Conservation (phyloP, 345 rosid genomes). For the Bruguiera parviflora region DNA sequence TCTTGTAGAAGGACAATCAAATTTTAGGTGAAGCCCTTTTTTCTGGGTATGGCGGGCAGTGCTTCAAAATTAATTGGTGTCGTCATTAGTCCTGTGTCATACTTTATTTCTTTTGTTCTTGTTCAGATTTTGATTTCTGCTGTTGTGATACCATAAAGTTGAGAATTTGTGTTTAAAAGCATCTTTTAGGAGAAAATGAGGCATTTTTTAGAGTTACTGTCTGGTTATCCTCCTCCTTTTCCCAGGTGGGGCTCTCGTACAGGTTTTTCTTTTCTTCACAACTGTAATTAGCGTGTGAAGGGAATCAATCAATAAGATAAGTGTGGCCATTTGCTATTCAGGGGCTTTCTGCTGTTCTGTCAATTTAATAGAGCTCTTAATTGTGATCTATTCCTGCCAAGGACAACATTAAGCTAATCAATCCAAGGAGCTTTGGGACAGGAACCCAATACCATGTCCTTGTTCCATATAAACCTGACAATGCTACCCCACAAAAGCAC, state of each 20-base stretch:
- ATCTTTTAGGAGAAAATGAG: not conserved
- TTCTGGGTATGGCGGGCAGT: conserved; percentile 36
- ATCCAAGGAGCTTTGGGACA: not conserved
- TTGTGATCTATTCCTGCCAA: conserved; percentile 11
- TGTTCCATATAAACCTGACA: not conserved
- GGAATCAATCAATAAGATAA: conserved; percentile 8
- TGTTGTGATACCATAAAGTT: too few relatives aligned
- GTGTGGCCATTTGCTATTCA: not conserved
- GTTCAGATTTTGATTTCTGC: conserved; percentile 3
- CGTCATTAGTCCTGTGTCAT: conserved; percentile 11
- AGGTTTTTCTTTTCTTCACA: conserved; percentile 1
- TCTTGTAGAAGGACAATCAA: conserved; percentile 2
- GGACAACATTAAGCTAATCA: conserved; percentile 10
- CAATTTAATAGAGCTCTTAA: not conserved
- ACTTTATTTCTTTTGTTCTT: not conserved
- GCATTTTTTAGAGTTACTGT: conserved; percentile 3
- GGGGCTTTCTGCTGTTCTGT: conserved; percentile 6
- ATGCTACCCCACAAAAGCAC: not conserved
- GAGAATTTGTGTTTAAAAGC: too few relatives aligned
- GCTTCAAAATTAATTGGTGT: conserved; percentile 20
- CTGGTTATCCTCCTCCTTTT: not conserved
- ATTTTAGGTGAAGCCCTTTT: conserved; percentile 21
- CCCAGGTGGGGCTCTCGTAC: not conserved
- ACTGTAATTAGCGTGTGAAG: conserved; percentile 23
- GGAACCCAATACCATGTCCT: conserved; percentile 13